Percentiles rank a stretch among this genome's conserved stretches.
These are phyloP conservation scores for Capsicum chinense DNA, from an alignment of 257 asterid species.

Conservation along the genomic window DNA sequence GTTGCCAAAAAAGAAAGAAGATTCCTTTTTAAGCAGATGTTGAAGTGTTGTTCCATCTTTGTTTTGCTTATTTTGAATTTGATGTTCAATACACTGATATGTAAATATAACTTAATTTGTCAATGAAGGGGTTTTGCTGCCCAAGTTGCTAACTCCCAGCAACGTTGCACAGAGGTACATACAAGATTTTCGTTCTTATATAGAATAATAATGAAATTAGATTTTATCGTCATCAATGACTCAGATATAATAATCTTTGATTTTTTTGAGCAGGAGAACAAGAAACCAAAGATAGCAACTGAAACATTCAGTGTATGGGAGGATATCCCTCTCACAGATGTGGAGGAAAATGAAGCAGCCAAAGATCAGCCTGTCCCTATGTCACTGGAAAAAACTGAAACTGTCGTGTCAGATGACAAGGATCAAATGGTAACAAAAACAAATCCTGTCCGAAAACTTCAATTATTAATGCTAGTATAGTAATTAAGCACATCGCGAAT, in stretches of 20 bases:
- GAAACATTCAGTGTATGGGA: slow-evolving; percentile 46
- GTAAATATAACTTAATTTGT: background rate
- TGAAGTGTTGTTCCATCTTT: background rate
- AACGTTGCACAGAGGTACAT: slow-evolving; percentile 51
- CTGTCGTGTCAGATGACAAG: slow-evolving; percentile 47
- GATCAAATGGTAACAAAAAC: slow-evolving; percentile 51
- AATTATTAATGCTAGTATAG: background rate
- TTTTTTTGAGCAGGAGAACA: slow-evolving; percentile 39
- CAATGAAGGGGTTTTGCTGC: slow-evolving; percentile 70
- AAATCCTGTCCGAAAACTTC: background rate
- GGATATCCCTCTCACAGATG: slow-evolving; percentile 57
- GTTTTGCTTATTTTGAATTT: background rate
- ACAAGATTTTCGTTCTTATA: background rate
- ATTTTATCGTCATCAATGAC: background rate
- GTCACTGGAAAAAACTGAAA: slow-evolving; percentile 69
- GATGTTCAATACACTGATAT: background rate
- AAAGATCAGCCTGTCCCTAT: slow-evolving; percentile 81
- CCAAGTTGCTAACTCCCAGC: slow-evolving; percentile 64
- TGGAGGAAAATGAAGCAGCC: slow-evolving; percentile 47
- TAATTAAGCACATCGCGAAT: no score
- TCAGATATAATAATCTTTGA: background rate
- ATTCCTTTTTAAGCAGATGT: no score
- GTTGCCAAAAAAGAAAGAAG: no score
- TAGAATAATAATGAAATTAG: background rate
- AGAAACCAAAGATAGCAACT: slow-evolving; percentile 45